These are phyloP conservation scores for Prunella vulgaris DNA, from an alignment of 257 asterid species.

Conservation along the genomic window DNA sequence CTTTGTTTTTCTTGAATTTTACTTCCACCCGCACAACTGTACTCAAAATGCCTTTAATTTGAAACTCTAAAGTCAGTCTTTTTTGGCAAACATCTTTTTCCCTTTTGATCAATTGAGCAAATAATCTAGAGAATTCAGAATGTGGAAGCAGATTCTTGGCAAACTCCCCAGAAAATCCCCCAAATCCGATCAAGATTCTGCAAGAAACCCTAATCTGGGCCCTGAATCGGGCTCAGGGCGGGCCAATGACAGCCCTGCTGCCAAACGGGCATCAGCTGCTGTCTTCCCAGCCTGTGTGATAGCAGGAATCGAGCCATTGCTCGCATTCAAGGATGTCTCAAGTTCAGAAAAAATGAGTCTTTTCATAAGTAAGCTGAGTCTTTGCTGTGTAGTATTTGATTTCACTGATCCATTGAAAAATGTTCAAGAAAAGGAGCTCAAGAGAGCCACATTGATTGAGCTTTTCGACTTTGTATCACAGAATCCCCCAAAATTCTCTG, in stretches of 20 bases:
- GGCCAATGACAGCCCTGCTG: slow-evolving; percentile 32
- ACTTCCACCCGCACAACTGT: slow-evolving; percentile 15
- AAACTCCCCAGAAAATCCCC: slow-evolving; percentile 65
- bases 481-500: slow-evolving; percentile 56
- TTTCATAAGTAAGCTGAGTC: slow-evolving; percentile 84
- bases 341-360: slow-evolving; percentile 68
- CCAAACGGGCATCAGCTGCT: slow-evolving; percentile 58
- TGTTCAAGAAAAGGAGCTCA: slow-evolving; percentile 66
- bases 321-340: slow-evolving; percentile 79
- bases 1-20: slow-evolving; percentile 14
- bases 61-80: slow-evolving; percentile 28
- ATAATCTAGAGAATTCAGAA: slow-evolving; percentile 24
- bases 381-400: slow-evolving; percentile 81
- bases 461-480: slow-evolving; percentile 70
- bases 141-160: slow-evolving; percentile 78
- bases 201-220: slow-evolving; percentile 37
- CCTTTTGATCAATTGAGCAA: slow-evolving; percentile 8
- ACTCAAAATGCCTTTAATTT: slow-evolving; percentile 32
- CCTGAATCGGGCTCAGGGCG: slow-evolving; percentile 29
- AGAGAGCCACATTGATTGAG: slow-evolving; percentile 67
- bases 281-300: slow-evolving; percentile 64
- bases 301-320: slow-evolving; percentile 80
- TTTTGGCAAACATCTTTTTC: background rate
- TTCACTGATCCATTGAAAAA: slow-evolving; percentile 58
- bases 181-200: slow-evolving; percentile 43